phyloP scores from a whole-genome alignment of 768 basidiomycete genomes.

The Flagelloscypha sp. region DNA sequence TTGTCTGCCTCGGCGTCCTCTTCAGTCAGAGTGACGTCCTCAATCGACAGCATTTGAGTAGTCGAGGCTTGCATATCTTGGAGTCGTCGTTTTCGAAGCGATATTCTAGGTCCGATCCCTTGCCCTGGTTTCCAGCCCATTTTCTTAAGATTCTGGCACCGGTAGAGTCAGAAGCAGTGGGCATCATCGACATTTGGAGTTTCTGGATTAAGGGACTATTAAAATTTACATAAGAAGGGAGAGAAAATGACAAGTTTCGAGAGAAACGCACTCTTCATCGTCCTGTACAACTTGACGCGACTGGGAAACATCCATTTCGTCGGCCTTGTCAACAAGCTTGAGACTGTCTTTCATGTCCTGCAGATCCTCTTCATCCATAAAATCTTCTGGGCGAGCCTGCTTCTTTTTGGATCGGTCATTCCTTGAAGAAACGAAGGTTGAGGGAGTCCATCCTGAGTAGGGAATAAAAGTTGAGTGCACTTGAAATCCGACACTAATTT shows the following conservation, averaged over 20 bases:
- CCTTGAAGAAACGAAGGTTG: conserved; percentile 88
- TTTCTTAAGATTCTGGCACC: conserved; percentile 80
- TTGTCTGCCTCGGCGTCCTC: conserved; percentile 79
- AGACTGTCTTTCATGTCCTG: conserved; percentile 70
- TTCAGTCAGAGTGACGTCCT: conserved; percentile 34
- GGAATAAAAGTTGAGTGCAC: conserved; percentile 1
- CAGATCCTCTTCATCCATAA: conserved; percentile 98
- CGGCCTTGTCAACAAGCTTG: conserved; percentile 69
- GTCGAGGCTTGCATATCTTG: conserved; percentile 52
- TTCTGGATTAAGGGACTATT: conserved; percentile 50
- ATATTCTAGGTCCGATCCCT: conserved; percentile 86
- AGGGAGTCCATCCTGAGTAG: conserved; percentile 84
- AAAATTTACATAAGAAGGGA: conserved; percentile 33
- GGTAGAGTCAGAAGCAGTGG: conserved; percentile 68
- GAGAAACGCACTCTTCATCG: conserved; percentile 46
- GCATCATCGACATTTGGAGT: conserved; percentile 59
- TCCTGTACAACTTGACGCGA: conserved; percentile 28
- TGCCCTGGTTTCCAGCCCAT: conserved; percentile 95
- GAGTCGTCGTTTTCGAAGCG: conserved; percentile 61
- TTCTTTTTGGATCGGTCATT: conserved; percentile 60
- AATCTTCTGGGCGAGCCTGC: conserved; percentile 73
- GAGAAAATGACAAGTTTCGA: neutral
- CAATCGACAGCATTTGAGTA: conserved; percentile 20
- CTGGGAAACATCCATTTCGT: conserved; percentile 60
- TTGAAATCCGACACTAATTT: conserved; percentile 1